Evolutionary conservation across 2,329 filamentous ascomycete genomes (phyloP), one percentile per base, ranked within the genome.

Genomic region (Basipetospora chlamydospora): DNA sequence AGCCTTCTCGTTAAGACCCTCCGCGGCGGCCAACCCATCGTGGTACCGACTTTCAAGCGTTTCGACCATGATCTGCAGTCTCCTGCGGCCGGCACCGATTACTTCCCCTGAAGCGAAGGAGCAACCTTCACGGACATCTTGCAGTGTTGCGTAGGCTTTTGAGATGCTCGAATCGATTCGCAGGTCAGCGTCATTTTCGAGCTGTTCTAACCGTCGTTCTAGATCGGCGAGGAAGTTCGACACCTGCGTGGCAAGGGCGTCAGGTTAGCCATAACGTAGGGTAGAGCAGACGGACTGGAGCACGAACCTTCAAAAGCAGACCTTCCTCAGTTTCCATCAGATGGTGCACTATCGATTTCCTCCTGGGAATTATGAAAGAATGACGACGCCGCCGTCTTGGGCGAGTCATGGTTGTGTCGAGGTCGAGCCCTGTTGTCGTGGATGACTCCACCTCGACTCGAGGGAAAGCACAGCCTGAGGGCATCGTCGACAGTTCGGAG

Each of bases 1-100:
- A 3, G 88, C 86, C 61, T 96, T 96, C 48, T 94, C 86, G 49
- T 90, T 85, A 47, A 96, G 60, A 0, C 85, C 87, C 51, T 84
- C 87, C 44, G 87, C 85, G 3, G 81, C 82, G 12, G 73, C 78
- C 44, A 98, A 60, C 1, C 82, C 86, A 47, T 90, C 83, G 43
- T 92, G 79, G 57, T 95, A 98, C 44, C 83, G 72, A 20, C 70
- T 70, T 56, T 98, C 90, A 11, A 98, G 64, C 1, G 86, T 94
- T 48, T 96, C 88, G 23, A 98, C 85, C 62, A 96, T 78, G 40
- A 96, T 74, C 44, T 84, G 81, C 41, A 92, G 76, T 42, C 86
- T 73, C 44, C 84, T 75, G 36, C 83, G 78, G 16, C 90, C 87
- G 26, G 82, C 83, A 39, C 86, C 90, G 46, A 96, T 74, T 32